Base-by-base conservation (phyloP, 2,329 filamentous ascomycete species). In the Cryphonectria japonica region DNA sequence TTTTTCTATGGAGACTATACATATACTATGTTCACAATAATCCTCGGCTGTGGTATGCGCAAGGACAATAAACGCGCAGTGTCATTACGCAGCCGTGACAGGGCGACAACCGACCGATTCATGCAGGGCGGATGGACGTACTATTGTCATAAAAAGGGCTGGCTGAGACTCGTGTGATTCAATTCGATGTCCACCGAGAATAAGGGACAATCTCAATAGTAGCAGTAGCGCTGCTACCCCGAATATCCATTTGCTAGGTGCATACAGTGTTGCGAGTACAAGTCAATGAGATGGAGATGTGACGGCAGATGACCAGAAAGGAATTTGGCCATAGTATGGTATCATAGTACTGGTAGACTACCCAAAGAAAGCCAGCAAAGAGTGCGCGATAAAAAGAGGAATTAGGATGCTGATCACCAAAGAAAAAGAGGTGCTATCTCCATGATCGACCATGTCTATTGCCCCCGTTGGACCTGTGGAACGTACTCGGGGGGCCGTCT, bases 381-480 rank as follows among this genome's bases (percentile, higher is more conserved):
- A 34, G 54, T 32, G 26, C 26, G 54, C 54, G 29, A 16, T 8
- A 22, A 32, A 32, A 59, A 59, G 54, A 32, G 54, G 54, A 34
- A 32, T 11, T 8, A 39, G 59, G 59, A n/a, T 39, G 59, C 59
- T 61, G 59, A 61, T 61, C 59, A 19, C 9, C 0, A 19, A 50
- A 50, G 22, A n/a, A 16, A 50, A 50, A 14, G 9, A 22, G 34
- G 59, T 22, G 32, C 16, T 39, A 34, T 22, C 59, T 32, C 32
- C 34, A 22, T 34, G 59, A 61, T 61, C 59, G 34, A 39, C 59
- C 5, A 34, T 39, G 7, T 39, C 32, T 19, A 61, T n/a, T 13
- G 34, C 59, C 59, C 57, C 34, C 34, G 34, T 61, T 61, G 59
- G 32, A 39, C 59, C 34, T 39, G 59, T 37, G 59, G 59, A 32